A percentile compares a stretch with the other conserved stretches of the same genome.
Conservation (phyloP, 192 early-diverging fungal genomes). For the Pilaira anomala region DNA sequence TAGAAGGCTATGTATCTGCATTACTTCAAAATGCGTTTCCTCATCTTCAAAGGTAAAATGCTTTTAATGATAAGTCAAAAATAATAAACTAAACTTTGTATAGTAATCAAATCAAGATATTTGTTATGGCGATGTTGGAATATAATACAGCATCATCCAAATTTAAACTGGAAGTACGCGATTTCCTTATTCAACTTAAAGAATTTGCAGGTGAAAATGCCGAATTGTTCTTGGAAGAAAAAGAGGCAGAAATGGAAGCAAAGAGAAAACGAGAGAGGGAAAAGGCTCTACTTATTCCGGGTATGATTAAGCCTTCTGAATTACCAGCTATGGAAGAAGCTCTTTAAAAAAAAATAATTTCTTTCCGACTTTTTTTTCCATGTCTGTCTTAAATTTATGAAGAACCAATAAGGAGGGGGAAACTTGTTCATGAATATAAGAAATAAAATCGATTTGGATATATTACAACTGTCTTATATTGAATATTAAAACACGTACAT, state of each 20-base stretch:
- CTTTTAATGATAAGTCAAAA: not conserved
- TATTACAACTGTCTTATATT: too few species aligned
- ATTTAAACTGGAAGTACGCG: constrained; percentile 93
- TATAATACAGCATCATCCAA: constrained; percentile 74
- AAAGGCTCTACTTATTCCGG: constrained; percentile 82
- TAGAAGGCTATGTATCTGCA: constrained; percentile 80
- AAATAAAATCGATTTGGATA: too few species aligned
- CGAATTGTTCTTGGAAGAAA: constrained; percentile 85
- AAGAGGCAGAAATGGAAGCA: constrained; percentile 76
- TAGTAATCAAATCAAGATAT: constrained; percentile 80
- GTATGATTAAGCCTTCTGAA: constrained; percentile 93
- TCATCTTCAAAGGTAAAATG: constrained; percentile 78
- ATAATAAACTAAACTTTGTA: not conserved
- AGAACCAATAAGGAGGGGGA: too few species aligned
- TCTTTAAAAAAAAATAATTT: constrained; percentile 15
- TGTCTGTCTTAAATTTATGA: not conserved
- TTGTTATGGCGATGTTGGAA: constrained; percentile 85
- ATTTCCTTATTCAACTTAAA: constrained; percentile 91
- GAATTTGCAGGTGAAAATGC: constrained; percentile 90
- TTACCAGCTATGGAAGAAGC: constrained; percentile 50
- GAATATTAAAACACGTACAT: too few species aligned
- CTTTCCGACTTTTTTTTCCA: not conserved
- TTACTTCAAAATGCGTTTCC: constrained; percentile 87
- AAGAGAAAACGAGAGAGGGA: constrained; percentile 80
- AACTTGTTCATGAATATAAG: too few species aligned